Evolutionary conservation across 768 basidiomycete species (phyloP).

Genomic region (Filobasidium wieringae): DNA sequence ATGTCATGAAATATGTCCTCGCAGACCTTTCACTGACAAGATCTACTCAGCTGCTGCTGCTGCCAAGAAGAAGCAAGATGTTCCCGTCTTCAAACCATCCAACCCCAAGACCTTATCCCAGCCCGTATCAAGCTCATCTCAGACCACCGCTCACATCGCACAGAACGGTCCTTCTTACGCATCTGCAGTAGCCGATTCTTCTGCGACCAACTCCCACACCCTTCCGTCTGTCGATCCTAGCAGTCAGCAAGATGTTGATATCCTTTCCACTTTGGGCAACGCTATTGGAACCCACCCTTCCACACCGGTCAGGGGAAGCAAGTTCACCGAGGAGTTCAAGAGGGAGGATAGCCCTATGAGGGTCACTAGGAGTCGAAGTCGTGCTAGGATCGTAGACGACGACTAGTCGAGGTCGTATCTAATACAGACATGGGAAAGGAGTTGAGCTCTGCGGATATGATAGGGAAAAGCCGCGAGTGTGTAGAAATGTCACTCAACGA

Average conservation of each 20-base stretch:
- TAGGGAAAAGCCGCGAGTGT: too few relatives aligned
- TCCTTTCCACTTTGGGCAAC: too few relatives aligned
- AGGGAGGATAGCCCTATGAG: slow-evolving; percentile 19
- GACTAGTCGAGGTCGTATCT: slow-evolving; percentile 16
- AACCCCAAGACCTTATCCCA: slow-evolving; percentile 8
- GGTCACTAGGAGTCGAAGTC: slow-evolving; percentile 32
- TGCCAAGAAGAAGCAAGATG: slow-evolving; percentile 16
- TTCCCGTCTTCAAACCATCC: slow-evolving; percentile 1
- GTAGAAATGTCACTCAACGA: too few relatives aligned
- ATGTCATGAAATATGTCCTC: too few relatives aligned
- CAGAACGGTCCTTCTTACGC: slow-evolving; percentile 21
- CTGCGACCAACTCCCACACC: slow-evolving; percentile 4
- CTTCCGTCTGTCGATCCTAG: slow-evolving; percentile 11
- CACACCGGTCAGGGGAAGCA: too few relatives aligned
- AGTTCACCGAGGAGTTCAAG: neutral
- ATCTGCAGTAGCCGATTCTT: slow-evolving; percentile 15
- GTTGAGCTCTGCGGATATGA: neutral
- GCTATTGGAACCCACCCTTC: too few relatives aligned
- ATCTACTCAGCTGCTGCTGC: slow-evolving; percentile 39
- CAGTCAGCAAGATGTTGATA: neutral
- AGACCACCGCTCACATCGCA: slow-evolving; percentile 12
- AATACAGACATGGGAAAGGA: neutral
- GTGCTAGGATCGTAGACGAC: slow-evolving; percentile 26
- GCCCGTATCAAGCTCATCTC: too few relatives aligned
- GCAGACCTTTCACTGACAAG: slow-evolving; percentile 43